These are phyloP conservation scores for Exsudoporus frostii DNA, from an alignment of 768 basidiomycete genomes.

Conservation along the genomic window DNA sequence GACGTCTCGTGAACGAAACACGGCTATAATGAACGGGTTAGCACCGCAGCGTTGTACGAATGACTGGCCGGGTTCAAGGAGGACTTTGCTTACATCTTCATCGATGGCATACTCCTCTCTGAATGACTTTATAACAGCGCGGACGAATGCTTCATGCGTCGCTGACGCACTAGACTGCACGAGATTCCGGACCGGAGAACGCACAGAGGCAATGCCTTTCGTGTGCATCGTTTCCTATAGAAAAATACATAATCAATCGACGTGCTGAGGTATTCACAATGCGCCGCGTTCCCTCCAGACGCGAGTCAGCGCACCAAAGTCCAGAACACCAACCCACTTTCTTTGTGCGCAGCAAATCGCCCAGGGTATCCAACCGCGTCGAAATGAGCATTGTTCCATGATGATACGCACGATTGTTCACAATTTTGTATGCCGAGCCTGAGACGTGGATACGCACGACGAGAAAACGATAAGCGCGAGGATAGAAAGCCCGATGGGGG, in stretches of 20 bases:
- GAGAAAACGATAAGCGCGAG: background rate
- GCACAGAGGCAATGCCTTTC: constrained; percentile 85
- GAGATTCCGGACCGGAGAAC: constrained; percentile 89
- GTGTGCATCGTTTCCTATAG: constrained; percentile 76
- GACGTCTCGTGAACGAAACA: constrained; percentile 44
- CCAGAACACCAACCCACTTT: constrained; percentile 46
- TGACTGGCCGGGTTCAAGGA: background rate
- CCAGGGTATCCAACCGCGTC: constrained; percentile 67
- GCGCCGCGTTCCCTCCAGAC: background rate
- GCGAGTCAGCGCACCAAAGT: background rate
- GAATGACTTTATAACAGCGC: constrained; percentile 70
- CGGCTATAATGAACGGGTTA: constrained; percentile 31
- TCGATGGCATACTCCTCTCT: constrained; percentile 47
- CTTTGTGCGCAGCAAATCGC: constrained; percentile 61
- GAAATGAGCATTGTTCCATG: constrained; percentile 98
- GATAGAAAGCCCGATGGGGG: background rate
- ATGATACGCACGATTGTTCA: constrained; percentile 87
- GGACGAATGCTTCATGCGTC: constrained; percentile 68
- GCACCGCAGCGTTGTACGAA: background rate
- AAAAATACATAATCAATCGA: background rate
- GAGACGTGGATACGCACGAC: constrained; percentile 63
- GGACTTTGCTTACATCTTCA: constrained; percentile 30
- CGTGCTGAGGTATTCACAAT: background rate
- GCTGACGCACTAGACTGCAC: constrained; percentile 47
- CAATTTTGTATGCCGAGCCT: constrained; percentile 96